These are phyloP conservation scores for Pythium phragmitis DNA, from an alignment of 352 stramenopile species.

Conservation along the genomic window DNA sequence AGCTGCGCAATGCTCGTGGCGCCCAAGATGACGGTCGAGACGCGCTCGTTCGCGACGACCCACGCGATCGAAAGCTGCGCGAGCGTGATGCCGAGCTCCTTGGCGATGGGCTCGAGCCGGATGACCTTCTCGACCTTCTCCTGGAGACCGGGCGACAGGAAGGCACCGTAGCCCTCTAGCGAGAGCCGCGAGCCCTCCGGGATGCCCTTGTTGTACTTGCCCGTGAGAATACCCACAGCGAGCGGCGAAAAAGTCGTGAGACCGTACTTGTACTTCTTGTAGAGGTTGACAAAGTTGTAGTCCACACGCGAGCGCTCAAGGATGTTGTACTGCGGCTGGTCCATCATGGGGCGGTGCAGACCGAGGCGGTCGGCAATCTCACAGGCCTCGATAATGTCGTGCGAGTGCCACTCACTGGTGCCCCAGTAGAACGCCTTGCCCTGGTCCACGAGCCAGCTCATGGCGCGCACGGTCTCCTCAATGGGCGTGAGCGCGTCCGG, in stretches of 20 bases:
- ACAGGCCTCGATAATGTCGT: conserved; percentile 66
- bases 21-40: conserved; percentile 49
- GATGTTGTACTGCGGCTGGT: conserved; percentile 71
- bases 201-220: conserved; percentile 56
- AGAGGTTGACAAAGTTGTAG: conserved; percentile 57
- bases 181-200: conserved; percentile 50
- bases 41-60: conserved; percentile 46
- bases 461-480: conserved; percentile 27
- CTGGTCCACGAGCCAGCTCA: conserved; percentile 19
- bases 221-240: conserved; percentile 53
- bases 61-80: conserved; percentile 54
- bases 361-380: conserved; percentile 39
- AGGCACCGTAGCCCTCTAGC: conserved; percentile 41
- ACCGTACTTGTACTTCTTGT: conserved; percentile 62
- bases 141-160: conserved; percentile 47
- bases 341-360: conserved; percentile 35
- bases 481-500: conserved; percentile 40
- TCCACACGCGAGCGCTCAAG: conserved; percentile 58
- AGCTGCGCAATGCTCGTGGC: conserved; percentile 50
- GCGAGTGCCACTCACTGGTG: conserved; percentile 59
- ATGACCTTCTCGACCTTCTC: conserved; percentile 43
- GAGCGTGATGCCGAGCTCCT: conserved; percentile 63
- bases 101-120: conserved; percentile 44
- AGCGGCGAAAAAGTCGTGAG: conserved; percentile 32
- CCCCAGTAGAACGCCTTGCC: conserved; percentile 40